Evolutionary conservation across 176 grass and related monocot genomes (phyloP), one percentile per base, ranked within the genome.

Genomic region (Hordeum vulgare): DNA sequence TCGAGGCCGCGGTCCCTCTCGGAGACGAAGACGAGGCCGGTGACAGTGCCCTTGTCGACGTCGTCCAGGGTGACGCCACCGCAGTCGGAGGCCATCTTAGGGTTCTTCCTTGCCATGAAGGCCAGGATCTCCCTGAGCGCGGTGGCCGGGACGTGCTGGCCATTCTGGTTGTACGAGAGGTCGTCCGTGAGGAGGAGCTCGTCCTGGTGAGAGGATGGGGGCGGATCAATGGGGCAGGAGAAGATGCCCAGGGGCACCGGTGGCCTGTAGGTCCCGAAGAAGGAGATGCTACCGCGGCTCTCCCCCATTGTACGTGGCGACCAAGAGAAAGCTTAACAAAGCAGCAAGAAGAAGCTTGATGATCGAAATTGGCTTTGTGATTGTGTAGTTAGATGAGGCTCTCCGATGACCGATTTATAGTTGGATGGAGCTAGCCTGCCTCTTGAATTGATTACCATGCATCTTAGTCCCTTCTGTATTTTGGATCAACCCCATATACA

Each of bases 1-100:
- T 91, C 89, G 2, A 91, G 89, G 4, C 72, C 66, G 23, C 10
- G 8, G 1, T 87, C 61, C 54, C 89, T 74, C 86, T 91, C 85
- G 14, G 89, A 91, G 74, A 91, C 89, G 66, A 91, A 91, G 0
- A 91, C 25, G 0, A 89, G 49, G 24, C 81, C 87, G 5, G 81
- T 35, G 64, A 84, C 61, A n/a, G 8, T 10, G 8, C 89, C 89
- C 0, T 4, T 2, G 7, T 28, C 67, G 0, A 75, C 76, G 10
- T 87, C 89, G 0, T 26, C 81, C 6, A 11, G 28, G 11, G 37
- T 76, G 37, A 80, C 88, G 24, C 88, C 86, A 66, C 88, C 86
- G 73, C 36, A 59, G 14, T 23, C 11, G 17, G 86, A 76, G 15
- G 41, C 64, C 12, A 57, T 33, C 60, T 64, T 66, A 17, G 81